phyloP scores from a whole-genome alignment of 139 green algal species.

The Picocystis salinarum region DNA sequence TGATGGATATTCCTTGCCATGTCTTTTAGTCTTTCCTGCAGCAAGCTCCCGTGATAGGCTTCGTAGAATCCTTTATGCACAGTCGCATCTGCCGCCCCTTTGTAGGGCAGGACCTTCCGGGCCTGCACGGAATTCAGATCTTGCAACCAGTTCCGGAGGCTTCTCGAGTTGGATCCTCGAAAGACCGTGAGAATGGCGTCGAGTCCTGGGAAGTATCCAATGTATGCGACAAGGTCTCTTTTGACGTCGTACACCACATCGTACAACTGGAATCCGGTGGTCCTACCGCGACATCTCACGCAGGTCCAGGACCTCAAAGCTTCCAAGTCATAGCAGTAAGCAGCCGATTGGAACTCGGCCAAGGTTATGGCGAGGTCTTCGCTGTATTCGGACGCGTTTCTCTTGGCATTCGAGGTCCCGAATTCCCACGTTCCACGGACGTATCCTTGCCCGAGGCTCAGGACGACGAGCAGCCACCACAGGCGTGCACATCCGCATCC shows the following conservation, averaged over 20 bases:
- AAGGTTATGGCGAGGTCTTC: too few species aligned
- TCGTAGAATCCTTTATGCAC: conserved; percentile 35
- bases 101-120: background rate
- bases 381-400: too few species aligned
- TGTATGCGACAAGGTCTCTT: conserved; percentile 49
- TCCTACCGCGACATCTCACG: too few species aligned
- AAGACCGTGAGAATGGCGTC: conserved; percentile 33
- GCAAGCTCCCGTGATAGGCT: background rate
- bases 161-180: conserved; percentile 20
- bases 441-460: too few species aligned
- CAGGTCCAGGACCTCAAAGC: too few species aligned
- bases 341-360: too few species aligned
- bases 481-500: too few species aligned
- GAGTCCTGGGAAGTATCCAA: conserved; percentile 31
- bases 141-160: conserved; percentile 1
- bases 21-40: conserved; percentile 1
- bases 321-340: too few species aligned
- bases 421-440: too few species aligned
- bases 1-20: background rate
- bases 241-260: conserved; percentile 30
- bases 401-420: too few species aligned
- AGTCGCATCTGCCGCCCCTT: conserved; percentile 4
- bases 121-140: conserved; percentile 1
- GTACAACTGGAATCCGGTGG: conserved; percentile 21
- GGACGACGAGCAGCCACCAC: too few species aligned